phyloP scores from a whole-genome alignment of 257 asterid species.

The Lycium ferocissimum region DNA sequence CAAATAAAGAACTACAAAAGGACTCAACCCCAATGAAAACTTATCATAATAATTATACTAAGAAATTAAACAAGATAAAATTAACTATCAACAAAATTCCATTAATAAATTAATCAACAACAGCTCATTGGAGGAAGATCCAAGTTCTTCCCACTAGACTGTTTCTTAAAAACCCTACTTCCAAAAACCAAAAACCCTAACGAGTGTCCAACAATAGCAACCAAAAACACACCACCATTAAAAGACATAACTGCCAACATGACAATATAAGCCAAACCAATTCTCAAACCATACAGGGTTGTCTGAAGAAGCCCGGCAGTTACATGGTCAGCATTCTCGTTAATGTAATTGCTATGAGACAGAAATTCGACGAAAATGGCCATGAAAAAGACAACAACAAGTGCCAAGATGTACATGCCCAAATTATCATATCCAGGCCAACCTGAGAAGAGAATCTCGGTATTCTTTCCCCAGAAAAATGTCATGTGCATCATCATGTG shows the following conservation, averaged over 20 bases:
- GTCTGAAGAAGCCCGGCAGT: constrained; percentile 60
- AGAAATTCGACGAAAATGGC: constrained; percentile 67
- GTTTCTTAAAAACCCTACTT: constrained; percentile 50
- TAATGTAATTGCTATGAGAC: constrained; percentile 51
- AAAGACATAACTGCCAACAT: constrained; percentile 91
- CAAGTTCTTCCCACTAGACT: constrained; percentile 41
- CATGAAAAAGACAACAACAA: constrained; percentile 50
- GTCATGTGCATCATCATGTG: constrained; percentile 95
- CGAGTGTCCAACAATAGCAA: constrained; percentile 65
- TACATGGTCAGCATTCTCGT: constrained; percentile 32
- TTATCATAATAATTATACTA: neutral
- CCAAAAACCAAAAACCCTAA: constrained; percentile 72
- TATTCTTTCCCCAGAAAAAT: constrained; percentile 82
- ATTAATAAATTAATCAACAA: constrained; percentile 17
- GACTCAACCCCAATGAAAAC: too few species aligned
- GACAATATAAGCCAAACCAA: constrained; percentile 66
- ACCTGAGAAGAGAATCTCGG: constrained; percentile 70
- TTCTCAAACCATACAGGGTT: constrained; percentile 51
- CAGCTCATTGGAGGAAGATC: constrained; percentile 65
- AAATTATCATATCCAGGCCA: constrained; percentile 72
- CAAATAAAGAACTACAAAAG: too few species aligned
- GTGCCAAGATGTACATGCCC: constrained; percentile 70
- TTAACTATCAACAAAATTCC: too few species aligned
- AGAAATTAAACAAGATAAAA: neutral
- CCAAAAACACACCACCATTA: constrained; percentile 71